Base-by-base conservation (phyloP, 495 filamentous ascomycete species). In the Neurospora tetrasperma region DNA sequence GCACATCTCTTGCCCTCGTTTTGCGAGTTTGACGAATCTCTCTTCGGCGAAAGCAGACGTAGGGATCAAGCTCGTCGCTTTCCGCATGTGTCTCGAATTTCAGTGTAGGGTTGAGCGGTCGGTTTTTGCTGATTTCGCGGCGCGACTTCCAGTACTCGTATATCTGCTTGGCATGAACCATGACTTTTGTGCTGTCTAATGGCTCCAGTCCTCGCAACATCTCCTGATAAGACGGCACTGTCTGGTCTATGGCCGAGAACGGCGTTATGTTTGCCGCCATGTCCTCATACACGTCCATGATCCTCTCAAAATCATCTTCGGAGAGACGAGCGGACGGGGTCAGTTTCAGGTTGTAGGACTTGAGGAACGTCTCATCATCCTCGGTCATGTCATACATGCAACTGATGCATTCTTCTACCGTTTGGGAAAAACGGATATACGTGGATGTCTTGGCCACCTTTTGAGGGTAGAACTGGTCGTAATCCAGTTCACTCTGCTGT, bases 371-470 rank as follows among this genome's bases (percentile, higher is more conserved):
- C 77, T 92, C 92, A 83, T 99, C 96, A 69, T 96, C 93, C 74
- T 90, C 89, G 18, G 89, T 93, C 93, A 98, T 94, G 82, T 95
- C 92, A 88, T 99, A 98, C 74, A 90, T 88, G 79, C 89, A 91
- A 72, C 82, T 85, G 76, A 90, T 89, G 76, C 91, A 95, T 80
- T 99, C 96, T 83, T 99, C 96, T 69, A 99, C 96, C 4, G 96
- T 99, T 73, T 95, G 94, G 72, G 95, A 97, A 85, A 97, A 99
- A 79, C 96, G 93, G 78, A 98, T 97, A 83, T 98, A 98, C 70
- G 94, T 94, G 74, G 91, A 89, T 41, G 96, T 93, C 78, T 96
- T 90, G 78, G 88, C 87, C 83, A 94, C 97, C 62, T 84, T 82
- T 69, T 87, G 88, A 42, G 92, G 89, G 80, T 98, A 98, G 70